Conservation (phyloP, 2,329 filamentous ascomycete species). For the Aspergillus fischeri region DNA sequence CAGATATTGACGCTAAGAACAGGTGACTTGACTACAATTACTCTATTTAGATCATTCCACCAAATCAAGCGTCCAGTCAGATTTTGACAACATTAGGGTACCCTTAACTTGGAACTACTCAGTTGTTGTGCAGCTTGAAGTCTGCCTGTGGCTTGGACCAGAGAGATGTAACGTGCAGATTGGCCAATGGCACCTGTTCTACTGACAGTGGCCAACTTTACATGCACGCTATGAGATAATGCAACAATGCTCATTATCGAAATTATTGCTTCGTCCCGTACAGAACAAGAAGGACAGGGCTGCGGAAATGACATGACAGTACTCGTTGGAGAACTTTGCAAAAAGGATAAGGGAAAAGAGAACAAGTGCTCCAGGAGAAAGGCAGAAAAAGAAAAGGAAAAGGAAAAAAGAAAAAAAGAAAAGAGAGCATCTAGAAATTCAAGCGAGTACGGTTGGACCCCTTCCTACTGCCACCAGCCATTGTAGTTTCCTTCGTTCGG, state of each 20-base stretch:
- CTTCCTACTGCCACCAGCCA: conserved; percentile 24
- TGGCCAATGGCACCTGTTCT: conserved; percentile 23
- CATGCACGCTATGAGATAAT: conserved; percentile 16
- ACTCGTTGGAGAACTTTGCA: conserved; percentile 9
- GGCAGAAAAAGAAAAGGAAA: neutral
- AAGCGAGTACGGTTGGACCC: conserved; percentile 22
- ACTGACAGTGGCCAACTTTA: conserved; percentile 15
- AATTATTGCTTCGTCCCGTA: conserved; percentile 10
- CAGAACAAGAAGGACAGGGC: conserved; percentile 6
- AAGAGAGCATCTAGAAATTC: conserved; percentile 2
- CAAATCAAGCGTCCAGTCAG: conserved; percentile 10
- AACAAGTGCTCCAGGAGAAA: neutral
- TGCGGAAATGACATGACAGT: neutral
- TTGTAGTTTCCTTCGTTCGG: conserved; percentile 10
- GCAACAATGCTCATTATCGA: conserved; percentile 20
- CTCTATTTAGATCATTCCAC: conserved; percentile 23
- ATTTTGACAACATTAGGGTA: conserved; percentile 16
- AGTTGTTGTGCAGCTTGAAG: conserved; percentile 20
- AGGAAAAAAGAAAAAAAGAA: conserved; percentile 5
- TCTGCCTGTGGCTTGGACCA: conserved; percentile 18
- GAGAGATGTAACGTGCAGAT: conserved; percentile 27
- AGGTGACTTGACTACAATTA: neutral
- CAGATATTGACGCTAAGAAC: conserved; percentile 25
- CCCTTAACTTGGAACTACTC: conserved; percentile 18
- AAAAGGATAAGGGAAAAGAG: neutral